Conservation (phyloP, 805 yeast genomes). For the Kuraishia capsulata region DNA sequence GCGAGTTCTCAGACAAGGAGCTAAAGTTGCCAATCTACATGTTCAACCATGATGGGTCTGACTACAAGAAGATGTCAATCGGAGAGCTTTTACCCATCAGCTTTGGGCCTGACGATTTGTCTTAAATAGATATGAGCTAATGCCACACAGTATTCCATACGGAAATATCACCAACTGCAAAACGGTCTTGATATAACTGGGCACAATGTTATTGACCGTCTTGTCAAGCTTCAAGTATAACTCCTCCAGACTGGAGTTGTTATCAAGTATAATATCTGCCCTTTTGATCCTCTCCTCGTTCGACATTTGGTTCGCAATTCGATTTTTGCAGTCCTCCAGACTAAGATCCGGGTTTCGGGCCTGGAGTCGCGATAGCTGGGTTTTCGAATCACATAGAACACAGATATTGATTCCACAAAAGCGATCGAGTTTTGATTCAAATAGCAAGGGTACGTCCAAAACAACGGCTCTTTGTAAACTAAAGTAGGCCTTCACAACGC, state of each 20-base stretch:
- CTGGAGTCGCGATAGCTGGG: slow-evolving; percentile 57
- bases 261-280: slow-evolving; percentile 65
- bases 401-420: slow-evolving; percentile 67
- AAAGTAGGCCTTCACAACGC: slow-evolving; percentile 49
- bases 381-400: slow-evolving; percentile 48
- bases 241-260: slow-evolving; percentile 36
- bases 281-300: slow-evolving; percentile 42
- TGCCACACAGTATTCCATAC: slow-evolving; percentile 9
- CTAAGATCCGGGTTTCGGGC: slow-evolving; percentile 60
- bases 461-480: slow-evolving; percentile 51
- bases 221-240: slow-evolving; percentile 34
- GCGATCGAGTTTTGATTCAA: slow-evolving; percentile 64
- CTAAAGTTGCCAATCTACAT: slow-evolving; percentile 48
- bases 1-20: slow-evolving; percentile 58
- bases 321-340: slow-evolving; percentile 54
- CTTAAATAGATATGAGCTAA: background rate
- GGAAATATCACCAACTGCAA: slow-evolving; percentile 11
- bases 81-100: slow-evolving; percentile 69
- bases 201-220: slow-evolving; percentile 27
- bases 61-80: slow-evolving; percentile 35
- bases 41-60: slow-evolving; percentile 49
- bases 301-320: slow-evolving; percentile 74
- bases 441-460: slow-evolving; percentile 84
- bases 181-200: slow-evolving; percentile 16
- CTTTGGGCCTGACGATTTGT: slow-evolving; percentile 55